A percentile compares a stretch with the other conserved stretches of the same genome.
Evolutionary conservation across 2,329 filamentous ascomycete species (phyloP).

Genomic region (Orbilia blumenaviensis): DNA sequence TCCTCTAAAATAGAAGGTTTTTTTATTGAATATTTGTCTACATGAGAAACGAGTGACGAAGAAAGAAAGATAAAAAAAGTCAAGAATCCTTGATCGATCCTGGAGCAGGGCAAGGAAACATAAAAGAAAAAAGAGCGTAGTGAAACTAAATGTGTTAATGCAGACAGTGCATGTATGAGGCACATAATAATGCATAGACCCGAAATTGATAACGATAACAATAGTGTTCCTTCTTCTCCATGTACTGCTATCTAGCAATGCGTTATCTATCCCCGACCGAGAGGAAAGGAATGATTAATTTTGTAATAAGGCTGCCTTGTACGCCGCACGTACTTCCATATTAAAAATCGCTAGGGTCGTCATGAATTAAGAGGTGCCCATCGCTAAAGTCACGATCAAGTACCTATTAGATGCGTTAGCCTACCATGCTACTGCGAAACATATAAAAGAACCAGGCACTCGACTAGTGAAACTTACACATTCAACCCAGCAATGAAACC

Average conservation of each 20-base stretch:
- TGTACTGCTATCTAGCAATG: background rate
- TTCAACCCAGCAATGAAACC: constrained; percentile 79
- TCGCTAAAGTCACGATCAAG: constrained; percentile 45
- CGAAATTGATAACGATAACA: background rate
- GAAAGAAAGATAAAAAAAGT: background rate
- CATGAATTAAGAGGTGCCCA: constrained; percentile 15
- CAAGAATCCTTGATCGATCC: background rate
- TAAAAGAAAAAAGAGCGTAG: background rate
- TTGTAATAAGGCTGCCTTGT: background rate
- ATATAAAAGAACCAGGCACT: background rate
- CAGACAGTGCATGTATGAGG: background rate
- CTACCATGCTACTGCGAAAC: constrained; percentile 30
- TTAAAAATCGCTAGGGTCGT: background rate
- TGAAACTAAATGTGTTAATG: constrained; percentile 2
- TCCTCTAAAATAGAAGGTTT: background rate
- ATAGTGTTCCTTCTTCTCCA: background rate
- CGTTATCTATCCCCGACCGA: background rate
- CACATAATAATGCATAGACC: constrained; percentile 2
- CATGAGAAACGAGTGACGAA: background rate
- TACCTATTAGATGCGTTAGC: constrained; percentile 21
- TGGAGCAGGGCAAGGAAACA: background rate
- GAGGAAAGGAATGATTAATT: background rate
- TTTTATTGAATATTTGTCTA: background rate
- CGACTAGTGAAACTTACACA: constrained; percentile 56
- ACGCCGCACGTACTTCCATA: background rate